These are phyloP conservation scores for Anastatica hierochuntica DNA, from an alignment of 345 rosid genomes.

Conservation along the genomic window DNA sequence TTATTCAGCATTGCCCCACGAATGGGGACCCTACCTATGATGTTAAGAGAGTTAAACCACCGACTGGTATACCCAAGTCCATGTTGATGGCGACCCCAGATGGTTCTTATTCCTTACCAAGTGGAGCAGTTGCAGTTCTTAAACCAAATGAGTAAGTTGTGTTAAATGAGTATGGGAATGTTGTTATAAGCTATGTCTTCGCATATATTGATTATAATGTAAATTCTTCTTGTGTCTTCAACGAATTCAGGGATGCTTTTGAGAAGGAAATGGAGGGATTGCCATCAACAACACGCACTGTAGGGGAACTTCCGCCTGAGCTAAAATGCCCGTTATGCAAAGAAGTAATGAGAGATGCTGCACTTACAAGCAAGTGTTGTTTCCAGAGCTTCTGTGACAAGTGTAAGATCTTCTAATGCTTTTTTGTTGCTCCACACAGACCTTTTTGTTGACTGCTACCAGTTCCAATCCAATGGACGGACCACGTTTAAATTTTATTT, in stretches of 20 bases:
- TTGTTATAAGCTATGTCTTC: neutral
- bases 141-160: slow-evolving; percentile 86
- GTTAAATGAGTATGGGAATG: neutral
- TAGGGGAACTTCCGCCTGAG: slow-evolving; percentile 97
- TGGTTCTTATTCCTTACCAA: slow-evolving; percentile 95
- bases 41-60: slow-evolving; percentile 84
- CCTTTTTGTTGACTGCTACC: neutral
- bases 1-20: slow-evolving; percentile 97
- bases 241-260: slow-evolving; percentile 76
- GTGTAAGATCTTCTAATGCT: slow-evolving; percentile 36
- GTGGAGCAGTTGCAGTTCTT: slow-evolving; percentile 92
- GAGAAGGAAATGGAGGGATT: slow-evolving; percentile 92
- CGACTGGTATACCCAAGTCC: slow-evolving; percentile 97
- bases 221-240: neutral
- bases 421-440: neutral
- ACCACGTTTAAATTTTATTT: neutral
- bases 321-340: slow-evolving; percentile 92
- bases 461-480: neutral
- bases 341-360: slow-evolving; percentile 92
- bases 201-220: neutral
- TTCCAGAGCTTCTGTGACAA: slow-evolving; percentile 77
- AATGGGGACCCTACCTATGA: slow-evolving; percentile 93
- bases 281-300: slow-evolving; percentile 77
- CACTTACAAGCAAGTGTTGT: slow-evolving; percentile 90
- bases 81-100: slow-evolving; percentile 92